These are phyloP conservation scores for Beauveria australis DNA, from an alignment of 2,329 filamentous ascomycete genomes.

Conservation along the genomic window DNA sequence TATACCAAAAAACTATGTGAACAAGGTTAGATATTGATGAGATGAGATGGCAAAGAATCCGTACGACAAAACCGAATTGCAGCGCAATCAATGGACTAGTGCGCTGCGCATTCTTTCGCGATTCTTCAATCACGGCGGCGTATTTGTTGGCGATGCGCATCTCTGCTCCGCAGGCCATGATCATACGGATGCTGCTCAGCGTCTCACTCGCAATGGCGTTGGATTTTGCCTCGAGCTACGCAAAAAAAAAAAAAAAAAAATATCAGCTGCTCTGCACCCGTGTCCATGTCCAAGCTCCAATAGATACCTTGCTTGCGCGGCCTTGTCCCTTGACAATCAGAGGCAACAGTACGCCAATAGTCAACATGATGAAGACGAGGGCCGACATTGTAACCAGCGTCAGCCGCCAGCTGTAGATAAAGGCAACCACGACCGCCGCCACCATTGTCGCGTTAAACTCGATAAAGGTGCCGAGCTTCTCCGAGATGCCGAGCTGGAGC, in stretches of 20 bases:
- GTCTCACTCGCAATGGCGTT: constrained; percentile 54
- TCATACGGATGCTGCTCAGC: constrained; percentile 51
- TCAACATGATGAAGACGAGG: constrained; percentile 46
- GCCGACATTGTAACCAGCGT: constrained; percentile 51
- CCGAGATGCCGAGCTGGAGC: constrained; percentile 57
- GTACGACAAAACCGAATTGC: constrained; percentile 44
- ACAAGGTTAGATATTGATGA: not conserved
- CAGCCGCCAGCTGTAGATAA: constrained; percentile 49
- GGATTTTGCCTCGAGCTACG: constrained; percentile 45
- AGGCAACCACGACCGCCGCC: constrained; percentile 45
- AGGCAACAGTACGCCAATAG: constrained; percentile 41
- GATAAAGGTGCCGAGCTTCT: constrained; percentile 52
- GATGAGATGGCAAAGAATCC: constrained; percentile 11
- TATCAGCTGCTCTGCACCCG: constrained; percentile 8
- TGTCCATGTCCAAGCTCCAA: not conserved
- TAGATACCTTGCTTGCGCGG: constrained; percentile 31
- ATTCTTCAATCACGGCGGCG: constrained; percentile 45
- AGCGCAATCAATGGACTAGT: constrained; percentile 42
- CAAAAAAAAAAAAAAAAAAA: too few relatives aligned
- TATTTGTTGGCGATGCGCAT: constrained; percentile 45
- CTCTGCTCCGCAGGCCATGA: constrained; percentile 56
- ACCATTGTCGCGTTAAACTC: constrained; percentile 47
- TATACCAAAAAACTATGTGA: constrained; percentile 40
- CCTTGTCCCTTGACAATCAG: constrained; percentile 46
- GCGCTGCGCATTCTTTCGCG: constrained; percentile 38